Percentiles rank a stretch among this genome's conserved stretches.
Conservation (phyloP, 345 rosid species). For the Brassica nigra region DNA sequence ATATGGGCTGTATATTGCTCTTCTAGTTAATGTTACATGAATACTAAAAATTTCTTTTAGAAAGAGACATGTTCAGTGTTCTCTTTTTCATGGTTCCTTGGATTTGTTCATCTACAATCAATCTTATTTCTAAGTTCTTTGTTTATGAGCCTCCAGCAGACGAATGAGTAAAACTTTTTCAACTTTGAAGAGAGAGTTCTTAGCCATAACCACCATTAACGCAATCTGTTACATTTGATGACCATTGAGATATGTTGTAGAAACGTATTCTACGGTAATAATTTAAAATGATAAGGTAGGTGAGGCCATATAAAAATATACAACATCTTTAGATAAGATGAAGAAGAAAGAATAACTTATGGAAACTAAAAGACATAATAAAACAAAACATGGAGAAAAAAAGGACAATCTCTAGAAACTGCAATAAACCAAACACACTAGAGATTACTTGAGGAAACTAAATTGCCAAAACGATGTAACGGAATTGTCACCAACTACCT, state of each 20-base stretch:
- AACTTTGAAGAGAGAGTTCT: not conserved
- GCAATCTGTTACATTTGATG: not conserved
- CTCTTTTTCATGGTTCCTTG: slow-evolving; percentile 7
- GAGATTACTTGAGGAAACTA: slow-evolving; percentile 33
- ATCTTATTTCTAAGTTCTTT: not conserved
- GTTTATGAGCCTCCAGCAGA: not conserved
- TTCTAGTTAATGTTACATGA: slow-evolving; percentile 10
- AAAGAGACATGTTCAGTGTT: slow-evolving; percentile 19
- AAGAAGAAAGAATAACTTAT: not conserved
- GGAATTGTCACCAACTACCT: slow-evolving; percentile 30
- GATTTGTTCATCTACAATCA: not conserved
- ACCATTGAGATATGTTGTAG: not conserved
- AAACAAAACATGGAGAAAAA: slow-evolving; percentile 19
- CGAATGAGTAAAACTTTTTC: not conserved
- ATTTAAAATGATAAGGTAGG: not conserved
- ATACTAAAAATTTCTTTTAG: slow-evolving; percentile 15
- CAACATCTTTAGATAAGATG: not conserved
- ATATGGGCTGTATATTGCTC: slow-evolving; percentile 33
- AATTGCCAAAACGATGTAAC: slow-evolving; percentile 36
- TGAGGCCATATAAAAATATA: slow-evolving; percentile 13
- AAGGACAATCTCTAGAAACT: slow-evolving; percentile 13
- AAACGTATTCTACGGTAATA: not conserved
- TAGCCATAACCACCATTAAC: not conserved
- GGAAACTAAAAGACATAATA: slow-evolving; percentile 32
- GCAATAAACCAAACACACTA: slow-evolving; percentile 36